Conservation (phyloP, 306 rosid genomes). For the Acacia acuminata region DNA sequence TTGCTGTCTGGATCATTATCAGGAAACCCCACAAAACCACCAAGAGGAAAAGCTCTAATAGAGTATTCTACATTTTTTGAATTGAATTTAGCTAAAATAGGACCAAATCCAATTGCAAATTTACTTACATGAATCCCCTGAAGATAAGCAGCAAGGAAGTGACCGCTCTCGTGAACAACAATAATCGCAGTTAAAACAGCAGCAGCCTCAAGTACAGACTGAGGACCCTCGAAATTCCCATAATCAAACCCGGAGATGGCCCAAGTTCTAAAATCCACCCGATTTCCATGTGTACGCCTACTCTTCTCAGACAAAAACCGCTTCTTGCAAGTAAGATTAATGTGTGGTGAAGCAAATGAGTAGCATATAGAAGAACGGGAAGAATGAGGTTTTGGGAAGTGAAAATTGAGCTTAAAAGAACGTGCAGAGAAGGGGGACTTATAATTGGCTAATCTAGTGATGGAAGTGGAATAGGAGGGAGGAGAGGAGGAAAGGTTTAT, state of each 20-base stretch:
- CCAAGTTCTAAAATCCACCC: conserved; percentile 55
- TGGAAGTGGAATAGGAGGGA: conserved; percentile 51
- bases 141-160: conserved; percentile 91
- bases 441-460: conserved; percentile 51
- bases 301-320: conserved; percentile 39
- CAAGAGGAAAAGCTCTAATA: conserved; percentile 91
- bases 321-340: conserved; percentile 42
- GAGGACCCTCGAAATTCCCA: conserved; percentile 81
- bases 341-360: conserved; percentile 48
- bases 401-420: conserved; percentile 54
- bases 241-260: conserved; percentile 67
- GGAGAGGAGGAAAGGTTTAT: conserved; percentile 65
- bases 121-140: conserved; percentile 98
- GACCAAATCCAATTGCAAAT: conserved; percentile 98
- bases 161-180: conserved; percentile 96
- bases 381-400: conserved; percentile 50
- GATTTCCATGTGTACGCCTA: conserved; percentile 43
- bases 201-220: conserved; percentile 85
- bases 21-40: conserved; percentile 98
- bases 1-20: conserved; percentile 97
- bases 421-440: conserved; percentile 52
- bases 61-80: conserved; percentile 93
- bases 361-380: conserved; percentile 36
- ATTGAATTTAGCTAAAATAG: conserved; percentile 86
- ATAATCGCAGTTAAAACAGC: conserved; percentile 87